A percentile compares a stretch with the other conserved stretches of the same genome.
phyloP scores from a whole-genome alignment of 441 rosid species.

The Macaranga tanarius region DNA sequence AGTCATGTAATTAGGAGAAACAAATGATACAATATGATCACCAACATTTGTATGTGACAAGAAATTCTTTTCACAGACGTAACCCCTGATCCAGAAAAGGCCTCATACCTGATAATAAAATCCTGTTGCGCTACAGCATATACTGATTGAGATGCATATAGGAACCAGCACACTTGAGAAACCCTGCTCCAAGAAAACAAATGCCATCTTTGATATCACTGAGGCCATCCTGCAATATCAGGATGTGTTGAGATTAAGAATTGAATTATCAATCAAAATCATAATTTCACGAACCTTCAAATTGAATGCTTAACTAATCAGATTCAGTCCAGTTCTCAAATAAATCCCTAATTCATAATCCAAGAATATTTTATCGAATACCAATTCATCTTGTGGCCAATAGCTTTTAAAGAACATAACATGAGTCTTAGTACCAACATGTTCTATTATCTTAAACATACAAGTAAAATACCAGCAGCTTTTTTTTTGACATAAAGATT shows the following conservation, averaged over 20 bases:
- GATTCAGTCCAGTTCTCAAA: not conserved
- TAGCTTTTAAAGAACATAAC: not conserved
- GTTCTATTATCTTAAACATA: not conserved
- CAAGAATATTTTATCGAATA: not conserved
- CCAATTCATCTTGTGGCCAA: not conserved
- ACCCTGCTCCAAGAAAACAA: constrained; percentile 88
- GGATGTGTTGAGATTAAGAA: constrained; percentile 16
- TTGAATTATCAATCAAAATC: not conserved
- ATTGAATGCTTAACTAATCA: not conserved
- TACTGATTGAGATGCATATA: constrained; percentile 76
- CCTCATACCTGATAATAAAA: constrained; percentile 82
- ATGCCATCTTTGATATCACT: constrained; percentile 96
- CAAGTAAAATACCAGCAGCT: not conserved
- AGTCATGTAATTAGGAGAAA: not conserved
- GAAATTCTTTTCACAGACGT: not conserved
- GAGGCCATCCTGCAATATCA: constrained; percentile 80
- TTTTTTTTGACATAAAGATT: not conserved
- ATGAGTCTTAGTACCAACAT: too few species aligned
- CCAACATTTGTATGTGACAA: constrained; percentile 5
- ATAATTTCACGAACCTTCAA: not conserved
- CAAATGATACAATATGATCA: not conserved
- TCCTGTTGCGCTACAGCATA: constrained; percentile 87
- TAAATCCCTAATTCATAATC: not conserved
- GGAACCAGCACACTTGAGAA: constrained; percentile 70
- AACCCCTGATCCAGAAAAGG: constrained; percentile 2